A percentile compares a stretch with the other conserved stretches of the same genome.
Conservation (phyloP, 768 basidiomycete species). For the Amanita molliuscula region DNA sequence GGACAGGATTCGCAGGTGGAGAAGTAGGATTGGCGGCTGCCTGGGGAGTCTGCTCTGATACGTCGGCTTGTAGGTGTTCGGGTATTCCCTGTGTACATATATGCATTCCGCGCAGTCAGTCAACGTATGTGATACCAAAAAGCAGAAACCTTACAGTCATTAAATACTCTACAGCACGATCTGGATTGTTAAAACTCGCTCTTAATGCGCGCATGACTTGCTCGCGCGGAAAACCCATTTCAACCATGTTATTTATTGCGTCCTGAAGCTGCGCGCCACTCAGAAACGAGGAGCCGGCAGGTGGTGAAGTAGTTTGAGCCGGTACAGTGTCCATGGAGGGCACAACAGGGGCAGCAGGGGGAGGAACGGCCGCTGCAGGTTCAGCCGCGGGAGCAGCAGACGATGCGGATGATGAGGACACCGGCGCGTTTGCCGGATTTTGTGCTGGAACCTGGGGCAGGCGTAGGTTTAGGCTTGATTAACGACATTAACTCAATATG, state of each 20-base stretch:
- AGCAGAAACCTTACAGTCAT: conserved; percentile 57
- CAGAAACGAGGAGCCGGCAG: conserved; percentile 55
- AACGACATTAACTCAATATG: conserved; percentile 12
- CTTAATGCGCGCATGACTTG: conserved; percentile 78
- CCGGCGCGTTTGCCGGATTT: too few species aligned
- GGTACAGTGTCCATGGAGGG: not conserved
- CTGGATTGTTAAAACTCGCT: conserved; percentile 95
- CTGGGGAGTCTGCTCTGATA: conserved; percentile 12
- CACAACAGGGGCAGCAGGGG: conserved; percentile 13
- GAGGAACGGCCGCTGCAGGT: too few species aligned
- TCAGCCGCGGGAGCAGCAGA: too few species aligned
- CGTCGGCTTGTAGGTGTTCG: conserved; percentile 20
- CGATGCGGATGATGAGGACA: too few species aligned
- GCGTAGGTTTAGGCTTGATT: conserved; percentile 15
- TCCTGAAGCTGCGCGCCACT: conserved; percentile 67
- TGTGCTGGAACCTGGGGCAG: conserved; percentile 15
- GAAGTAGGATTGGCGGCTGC: too few species aligned
- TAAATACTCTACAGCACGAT: conserved; percentile 96
- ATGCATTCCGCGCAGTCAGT: conserved; percentile 54
- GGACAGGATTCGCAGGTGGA: not conserved
- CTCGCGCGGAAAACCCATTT: conserved; percentile 91
- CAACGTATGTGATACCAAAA: conserved; percentile 4
- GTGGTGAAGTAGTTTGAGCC: conserved; percentile 17
- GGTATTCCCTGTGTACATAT: conserved; percentile 53
- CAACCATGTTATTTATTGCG: conserved; percentile 74